phyloP scores from a whole-genome alignment of 2,329 filamentous ascomycete genomes.

The Colletotrichum sp. region DNA sequence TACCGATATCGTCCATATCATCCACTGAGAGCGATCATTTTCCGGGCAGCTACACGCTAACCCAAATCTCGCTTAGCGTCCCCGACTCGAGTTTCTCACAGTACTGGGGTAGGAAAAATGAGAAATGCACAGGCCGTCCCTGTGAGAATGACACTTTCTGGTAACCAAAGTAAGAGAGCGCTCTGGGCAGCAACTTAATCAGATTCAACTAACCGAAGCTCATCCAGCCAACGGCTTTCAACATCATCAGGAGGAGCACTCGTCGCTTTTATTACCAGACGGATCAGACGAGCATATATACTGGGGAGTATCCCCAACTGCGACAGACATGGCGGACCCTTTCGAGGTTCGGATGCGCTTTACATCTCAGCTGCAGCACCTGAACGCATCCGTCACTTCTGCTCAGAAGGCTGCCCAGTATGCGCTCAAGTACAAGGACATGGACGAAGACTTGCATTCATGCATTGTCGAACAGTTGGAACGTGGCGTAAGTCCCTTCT shows the following conservation, averaged over 20 bases:
- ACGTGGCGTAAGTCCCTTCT: slow-evolving; percentile 62
- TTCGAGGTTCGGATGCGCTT: slow-evolving; percentile 99
- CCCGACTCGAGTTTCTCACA: not conserved
- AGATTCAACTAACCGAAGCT: not conserved
- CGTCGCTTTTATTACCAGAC: not conserved
- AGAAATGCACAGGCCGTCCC: not conserved
- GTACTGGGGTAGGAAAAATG: not conserved
- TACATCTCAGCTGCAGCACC: slow-evolving; percentile 84
- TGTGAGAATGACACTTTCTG: not conserved
- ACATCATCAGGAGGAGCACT: not conserved
- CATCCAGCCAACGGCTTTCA: not conserved
- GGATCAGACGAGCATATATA: not conserved
- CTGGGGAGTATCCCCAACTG: not conserved
- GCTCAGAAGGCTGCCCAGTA: slow-evolving; percentile 93
- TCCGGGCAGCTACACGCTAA: not conserved
- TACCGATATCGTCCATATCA: slow-evolving; percentile 14
- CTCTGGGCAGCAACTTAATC: not conserved
- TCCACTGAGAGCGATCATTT: slow-evolving; percentile 8
- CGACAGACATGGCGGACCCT: slow-evolving; percentile 70
- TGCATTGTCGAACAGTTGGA: slow-evolving; percentile 97
- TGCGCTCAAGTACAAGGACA: slow-evolving; percentile 90
- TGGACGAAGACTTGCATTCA: slow-evolving; percentile 96
- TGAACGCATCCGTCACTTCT: slow-evolving; percentile 88
- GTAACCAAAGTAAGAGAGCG: not conserved
- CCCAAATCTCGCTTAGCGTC: not conserved